phyloP scores from a whole-genome alignment of 345 rosid species.

The Aurinia saxatilis region DNA sequence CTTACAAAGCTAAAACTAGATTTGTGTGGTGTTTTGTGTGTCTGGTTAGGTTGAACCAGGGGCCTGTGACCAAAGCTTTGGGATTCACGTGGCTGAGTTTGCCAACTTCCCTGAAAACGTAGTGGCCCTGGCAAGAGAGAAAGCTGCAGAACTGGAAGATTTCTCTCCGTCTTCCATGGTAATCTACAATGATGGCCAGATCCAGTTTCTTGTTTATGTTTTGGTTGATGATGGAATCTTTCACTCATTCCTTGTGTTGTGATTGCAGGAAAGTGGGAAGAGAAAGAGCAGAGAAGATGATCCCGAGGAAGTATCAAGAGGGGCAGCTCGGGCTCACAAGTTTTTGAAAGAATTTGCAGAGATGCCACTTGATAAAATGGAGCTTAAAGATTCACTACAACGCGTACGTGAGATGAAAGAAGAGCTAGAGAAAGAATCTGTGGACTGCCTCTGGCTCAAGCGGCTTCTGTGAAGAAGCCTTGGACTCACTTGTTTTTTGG shows the following conservation, averaged over 20 bases:
- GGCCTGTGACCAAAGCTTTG: constrained; percentile 98
- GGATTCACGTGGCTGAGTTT: constrained; percentile 96
- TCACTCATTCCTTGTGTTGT: neutral
- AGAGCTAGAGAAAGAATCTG: constrained; percentile 67
- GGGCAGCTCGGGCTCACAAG: constrained; percentile 67
- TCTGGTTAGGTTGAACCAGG: constrained; percentile 74
- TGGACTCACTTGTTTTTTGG: neutral
- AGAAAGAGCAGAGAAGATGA: constrained; percentile 52
- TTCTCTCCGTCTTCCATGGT: constrained; percentile 60
- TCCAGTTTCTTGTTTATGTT: neutral
- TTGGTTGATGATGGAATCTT: neutral
- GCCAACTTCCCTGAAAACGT: constrained; percentile 96
- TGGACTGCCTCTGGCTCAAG: constrained; percentile 55
- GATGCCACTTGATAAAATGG: constrained; percentile 80
- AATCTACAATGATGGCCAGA: constrained; percentile 44
- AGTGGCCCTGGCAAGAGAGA: constrained; percentile 85
- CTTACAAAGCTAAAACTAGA: neutral
- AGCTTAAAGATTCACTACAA: constrained; percentile 59
- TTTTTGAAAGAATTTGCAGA: constrained; percentile 78
- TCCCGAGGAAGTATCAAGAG: constrained; percentile 54
- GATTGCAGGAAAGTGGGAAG: constrained; percentile 56
- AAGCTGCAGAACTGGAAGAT: constrained; percentile 94
- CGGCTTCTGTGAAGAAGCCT: constrained; percentile 43
- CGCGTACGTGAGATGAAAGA: constrained; percentile 48
- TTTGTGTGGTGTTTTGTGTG: neutral